These are phyloP conservation scores for Picochlorum sp. DNA, from an alignment of 139 green algal genomes.

Conservation along the genomic window DNA sequence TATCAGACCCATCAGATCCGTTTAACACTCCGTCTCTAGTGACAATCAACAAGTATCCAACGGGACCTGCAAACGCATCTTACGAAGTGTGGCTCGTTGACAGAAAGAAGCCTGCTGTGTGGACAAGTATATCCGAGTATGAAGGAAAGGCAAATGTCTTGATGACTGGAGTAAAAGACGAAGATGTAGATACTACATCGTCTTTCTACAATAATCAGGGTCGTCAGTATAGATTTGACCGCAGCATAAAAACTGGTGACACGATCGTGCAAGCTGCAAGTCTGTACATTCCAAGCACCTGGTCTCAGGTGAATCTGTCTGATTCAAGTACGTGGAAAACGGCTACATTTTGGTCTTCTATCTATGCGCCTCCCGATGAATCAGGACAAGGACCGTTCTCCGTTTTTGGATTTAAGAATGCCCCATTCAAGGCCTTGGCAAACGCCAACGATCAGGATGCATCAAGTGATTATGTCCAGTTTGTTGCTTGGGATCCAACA, in stretches of 20 bases:
- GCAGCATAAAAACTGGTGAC: background rate
- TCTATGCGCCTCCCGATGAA: background rate
- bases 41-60: background rate
- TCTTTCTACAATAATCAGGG: background rate
- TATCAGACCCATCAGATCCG: background rate
- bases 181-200: conserved; percentile 2
- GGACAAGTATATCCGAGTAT: background rate
- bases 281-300: conserved; percentile 1
- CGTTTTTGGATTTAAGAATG: conserved; percentile 1
- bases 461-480: conserved; percentile 1
- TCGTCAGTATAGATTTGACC: background rate
- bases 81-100: conserved; percentile 1
- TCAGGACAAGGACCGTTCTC: background rate
- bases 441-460: background rate
- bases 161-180: background rate
- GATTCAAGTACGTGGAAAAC: conserved; percentile 5
- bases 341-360: background rate
- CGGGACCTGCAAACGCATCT: background rate
- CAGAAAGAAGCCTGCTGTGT: background rate
- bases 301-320: background rate
- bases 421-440: background rate
- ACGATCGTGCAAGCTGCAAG: background rate
- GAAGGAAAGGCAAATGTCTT: conserved; percentile 5
- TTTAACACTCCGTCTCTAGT: background rate
- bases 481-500: background rate